Percentiles rank a stretch among this genome's conserved stretches.
phyloP scores from a whole-genome alignment of 768 basidiomycete species.

The Sporobolomyces phaffii region DNA sequence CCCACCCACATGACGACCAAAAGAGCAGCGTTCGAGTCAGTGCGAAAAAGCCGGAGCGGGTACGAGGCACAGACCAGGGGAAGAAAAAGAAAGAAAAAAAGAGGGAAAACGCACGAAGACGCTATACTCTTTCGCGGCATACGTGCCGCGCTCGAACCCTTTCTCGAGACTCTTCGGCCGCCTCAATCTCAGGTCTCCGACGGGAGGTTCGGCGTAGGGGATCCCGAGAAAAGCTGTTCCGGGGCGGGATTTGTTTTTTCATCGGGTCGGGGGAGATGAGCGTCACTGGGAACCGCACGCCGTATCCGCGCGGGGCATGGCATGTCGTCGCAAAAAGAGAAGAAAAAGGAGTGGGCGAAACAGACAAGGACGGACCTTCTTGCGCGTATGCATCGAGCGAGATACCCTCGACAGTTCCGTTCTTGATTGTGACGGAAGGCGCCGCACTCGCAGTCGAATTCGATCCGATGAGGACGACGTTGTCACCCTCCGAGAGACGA shows the following conservation, averaged over 20 bases:
- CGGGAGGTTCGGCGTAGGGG: constrained; percentile 57
- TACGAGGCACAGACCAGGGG: too few relatives aligned
- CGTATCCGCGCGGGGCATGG: too few relatives aligned
- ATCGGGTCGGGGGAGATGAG: too few relatives aligned
- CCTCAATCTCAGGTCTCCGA: constrained; percentile 57
- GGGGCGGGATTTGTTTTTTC: too few relatives aligned
- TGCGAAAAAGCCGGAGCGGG: too few relatives aligned
- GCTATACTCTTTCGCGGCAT: not conserved
- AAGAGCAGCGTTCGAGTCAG: too few relatives aligned
- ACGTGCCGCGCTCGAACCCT: not conserved
- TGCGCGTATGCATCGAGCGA: not conserved
- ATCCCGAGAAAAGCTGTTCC: constrained; percentile 59
- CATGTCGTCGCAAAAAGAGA: too few relatives aligned
- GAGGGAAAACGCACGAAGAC: constrained; percentile 6
- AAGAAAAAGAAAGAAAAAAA: too few relatives aligned
- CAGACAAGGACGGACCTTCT: constrained; percentile 2
- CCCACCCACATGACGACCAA: too few relatives aligned
- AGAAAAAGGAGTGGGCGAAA: not conserved
- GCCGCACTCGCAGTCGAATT: not conserved
- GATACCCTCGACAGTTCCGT: constrained; percentile 22
- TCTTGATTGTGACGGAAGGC: constrained; percentile 6
- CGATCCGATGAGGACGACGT: too few relatives aligned
- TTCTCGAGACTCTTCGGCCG: constrained; percentile 52
- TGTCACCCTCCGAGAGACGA: constrained; percentile 1
- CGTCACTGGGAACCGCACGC: too few relatives aligned